These are phyloP conservation scores for Mucuna pruriens DNA, from an alignment of 306 rosid species.

Conservation along the genomic window DNA sequence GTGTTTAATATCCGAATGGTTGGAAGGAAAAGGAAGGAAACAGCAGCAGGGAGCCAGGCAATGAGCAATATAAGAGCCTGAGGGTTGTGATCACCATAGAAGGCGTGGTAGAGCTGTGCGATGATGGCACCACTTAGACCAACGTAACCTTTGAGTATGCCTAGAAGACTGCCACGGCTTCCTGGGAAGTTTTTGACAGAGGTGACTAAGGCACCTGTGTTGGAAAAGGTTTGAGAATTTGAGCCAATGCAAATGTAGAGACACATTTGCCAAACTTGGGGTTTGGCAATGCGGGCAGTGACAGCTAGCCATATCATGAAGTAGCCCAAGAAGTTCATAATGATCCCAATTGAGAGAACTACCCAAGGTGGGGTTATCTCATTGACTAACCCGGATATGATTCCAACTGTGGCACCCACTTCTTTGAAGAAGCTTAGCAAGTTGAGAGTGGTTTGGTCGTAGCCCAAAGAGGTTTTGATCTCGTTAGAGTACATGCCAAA, in stretches of 20 bases:
- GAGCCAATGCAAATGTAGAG: slow-evolving; percentile 71
- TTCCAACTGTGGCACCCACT: slow-evolving; percentile 68
- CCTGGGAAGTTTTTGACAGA: slow-evolving; percentile 71
- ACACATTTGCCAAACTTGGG: slow-evolving; percentile 78
- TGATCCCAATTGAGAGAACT: slow-evolving; percentile 60
- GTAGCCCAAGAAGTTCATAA: slow-evolving; percentile 81
- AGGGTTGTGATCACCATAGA: slow-evolving; percentile 50
- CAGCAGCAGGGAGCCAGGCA: slow-evolving; percentile 69
- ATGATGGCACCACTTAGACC: slow-evolving; percentile 81
- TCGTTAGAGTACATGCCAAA: slow-evolving; percentile 66
- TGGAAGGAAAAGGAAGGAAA: slow-evolving; percentile 53
- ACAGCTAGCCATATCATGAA: slow-evolving; percentile 80
- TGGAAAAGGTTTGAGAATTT: slow-evolving; percentile 70
- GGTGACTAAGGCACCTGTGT: slow-evolving; percentile 70
- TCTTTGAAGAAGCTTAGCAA: slow-evolving; percentile 84
- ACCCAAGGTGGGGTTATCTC: slow-evolving; percentile 77
- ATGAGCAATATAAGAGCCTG: slow-evolving; percentile 58
- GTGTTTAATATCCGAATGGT: slow-evolving; percentile 47
- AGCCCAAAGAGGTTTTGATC: slow-evolving; percentile 60
- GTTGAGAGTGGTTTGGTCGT: slow-evolving; percentile 78
- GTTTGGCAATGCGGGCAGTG: slow-evolving; percentile 47
- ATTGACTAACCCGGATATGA: slow-evolving; percentile 66
- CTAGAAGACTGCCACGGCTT: slow-evolving; percentile 67
- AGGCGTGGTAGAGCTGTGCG: slow-evolving; percentile 58
- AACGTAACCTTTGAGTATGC: slow-evolving; percentile 72